Evolutionary conservation across 306 rosid species (phyloP).

Genomic region (Lotus japonicus): DNA sequence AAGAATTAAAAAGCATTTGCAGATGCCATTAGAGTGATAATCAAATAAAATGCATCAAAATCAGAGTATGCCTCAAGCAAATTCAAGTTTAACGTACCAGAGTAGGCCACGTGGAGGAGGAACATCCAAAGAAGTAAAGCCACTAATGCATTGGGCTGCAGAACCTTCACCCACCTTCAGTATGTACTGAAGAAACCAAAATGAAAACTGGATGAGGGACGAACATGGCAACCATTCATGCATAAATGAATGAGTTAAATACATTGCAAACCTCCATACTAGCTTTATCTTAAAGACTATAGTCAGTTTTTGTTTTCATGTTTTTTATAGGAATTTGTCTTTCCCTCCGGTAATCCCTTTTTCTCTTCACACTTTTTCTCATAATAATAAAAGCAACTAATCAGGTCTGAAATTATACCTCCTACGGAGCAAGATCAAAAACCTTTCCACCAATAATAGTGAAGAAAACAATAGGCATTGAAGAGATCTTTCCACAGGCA

Average conservation of each 20-base stretch:
- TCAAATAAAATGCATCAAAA: conserved; percentile 19
- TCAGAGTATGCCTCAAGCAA: too few relatives aligned
- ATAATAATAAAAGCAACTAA: conserved; percentile 1
- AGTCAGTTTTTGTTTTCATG: too few relatives aligned
- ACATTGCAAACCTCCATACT: too few relatives aligned
- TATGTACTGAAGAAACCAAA: conserved; percentile 60
- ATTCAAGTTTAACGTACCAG: conserved; percentile 44
- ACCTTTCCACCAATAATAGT: conserved; percentile 64
- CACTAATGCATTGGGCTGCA: conserved; percentile 82
- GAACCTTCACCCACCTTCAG: conserved; percentile 71
- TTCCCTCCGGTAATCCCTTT: background rate
- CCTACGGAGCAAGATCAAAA: conserved; percentile 55
- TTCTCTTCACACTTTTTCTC: background rate
- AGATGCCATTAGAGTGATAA: conserved; percentile 2
- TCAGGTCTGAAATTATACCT: conserved; percentile 45
- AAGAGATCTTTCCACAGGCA: conserved; percentile 54
- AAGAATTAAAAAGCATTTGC: too few relatives aligned
- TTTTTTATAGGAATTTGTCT: too few relatives aligned
- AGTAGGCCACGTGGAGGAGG: conserved; percentile 97
- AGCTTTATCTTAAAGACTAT: too few relatives aligned
- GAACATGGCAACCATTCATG: background rate
- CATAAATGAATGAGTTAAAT: too few relatives aligned
- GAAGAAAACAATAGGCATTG: conserved; percentile 77
- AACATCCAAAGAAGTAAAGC: conserved; percentile 66
- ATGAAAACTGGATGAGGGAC: conserved; percentile 10